Percentiles rank a stretch among this genome's conserved stretches.
phyloP scores from a whole-genome alignment of 2,329 filamentous ascomycete genomes.

The Aspergillus pseudoterreus region DNA sequence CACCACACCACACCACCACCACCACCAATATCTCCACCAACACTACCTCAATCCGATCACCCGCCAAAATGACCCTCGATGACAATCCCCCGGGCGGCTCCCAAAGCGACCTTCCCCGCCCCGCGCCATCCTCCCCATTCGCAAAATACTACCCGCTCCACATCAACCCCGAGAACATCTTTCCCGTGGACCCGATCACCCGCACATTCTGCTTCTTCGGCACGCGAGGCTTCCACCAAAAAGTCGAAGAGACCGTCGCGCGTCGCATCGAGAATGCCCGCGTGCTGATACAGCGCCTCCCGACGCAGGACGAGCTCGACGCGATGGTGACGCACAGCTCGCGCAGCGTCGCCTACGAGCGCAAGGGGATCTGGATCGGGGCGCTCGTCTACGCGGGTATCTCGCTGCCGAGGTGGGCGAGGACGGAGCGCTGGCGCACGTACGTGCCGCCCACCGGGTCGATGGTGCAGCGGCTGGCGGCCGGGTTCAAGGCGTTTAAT shows the following conservation, averaged over 20 bases:
- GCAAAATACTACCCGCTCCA: slow-evolving; percentile 5
- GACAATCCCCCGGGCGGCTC: slow-evolving; percentile 18
- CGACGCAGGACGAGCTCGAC: slow-evolving; percentile 35
- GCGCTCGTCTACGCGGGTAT: slow-evolving; percentile 1
- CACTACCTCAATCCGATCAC: neutral
- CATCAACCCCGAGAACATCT: slow-evolving; percentile 23
- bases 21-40: neutral
- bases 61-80: slow-evolving; percentile 24
- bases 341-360: slow-evolving; percentile 17
- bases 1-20: neutral
- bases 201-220: slow-evolving; percentile 27
- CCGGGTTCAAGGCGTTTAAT: slow-evolving; percentile 3
- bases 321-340: slow-evolving; percentile 23
- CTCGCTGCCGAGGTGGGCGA: neutral
- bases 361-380: slow-evolving; percentile 15
- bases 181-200: slow-evolving; percentile 22
- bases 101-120: neutral
- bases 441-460: slow-evolving; percentile 11
- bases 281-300: slow-evolving; percentile 21
- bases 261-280: slow-evolving; percentile 19
- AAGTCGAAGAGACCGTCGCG: slow-evolving; percentile 1
- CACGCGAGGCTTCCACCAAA: neutral
- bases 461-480: slow-evolving; percentile 7
- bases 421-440: no score
- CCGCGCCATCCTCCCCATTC: neutral